A percentile compares a stretch with the other conserved stretches of the same genome.
These are phyloP conservation scores for Rhinocladiella similis DNA, from an alignment of 2,329 filamentous ascomycete species.

Conservation along the genomic window DNA sequence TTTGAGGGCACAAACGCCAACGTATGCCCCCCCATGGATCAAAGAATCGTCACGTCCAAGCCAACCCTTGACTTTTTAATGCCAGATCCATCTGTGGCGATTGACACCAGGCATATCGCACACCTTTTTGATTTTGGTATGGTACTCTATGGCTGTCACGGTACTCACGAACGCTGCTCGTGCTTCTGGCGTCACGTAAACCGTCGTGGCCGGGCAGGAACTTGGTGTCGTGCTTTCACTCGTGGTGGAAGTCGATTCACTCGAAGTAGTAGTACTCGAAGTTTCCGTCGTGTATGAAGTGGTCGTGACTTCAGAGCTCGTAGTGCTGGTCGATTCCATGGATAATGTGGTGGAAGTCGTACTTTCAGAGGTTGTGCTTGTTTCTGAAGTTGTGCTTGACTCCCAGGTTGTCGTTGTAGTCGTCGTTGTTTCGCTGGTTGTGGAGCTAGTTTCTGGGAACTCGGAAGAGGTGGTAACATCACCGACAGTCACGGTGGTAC, in stretches of 20 bases:
- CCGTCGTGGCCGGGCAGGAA: not conserved
- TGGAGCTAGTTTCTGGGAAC: not conserved
- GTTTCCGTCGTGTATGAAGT: not conserved
- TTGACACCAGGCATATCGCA: no score
- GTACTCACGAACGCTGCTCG: not conserved
- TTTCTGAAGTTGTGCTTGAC: not conserved
- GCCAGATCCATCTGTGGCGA: not conserved
- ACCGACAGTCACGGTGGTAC: not conserved
- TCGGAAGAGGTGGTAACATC: not conserved
- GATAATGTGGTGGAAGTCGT: no score
- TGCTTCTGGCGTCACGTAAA: not conserved
- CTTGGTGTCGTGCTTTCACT: not conserved
- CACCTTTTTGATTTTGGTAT: not conserved
- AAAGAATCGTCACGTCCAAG: no score
- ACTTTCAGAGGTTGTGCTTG: not conserved
- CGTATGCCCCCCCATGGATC: no score
- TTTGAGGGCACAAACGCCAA: no score
- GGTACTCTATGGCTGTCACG: not conserved
- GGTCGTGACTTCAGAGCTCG: no score
- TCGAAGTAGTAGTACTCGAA: not conserved
- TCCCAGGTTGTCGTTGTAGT: slow-evolving; percentile 2
- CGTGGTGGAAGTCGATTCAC: slow-evolving; percentile 4
- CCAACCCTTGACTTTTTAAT: not conserved
- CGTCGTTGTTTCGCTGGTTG: slow-evolving; percentile 4
- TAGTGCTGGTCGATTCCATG: no score